These are phyloP conservation scores for Exophiala sp. DNA, from an alignment of 2,329 filamentous ascomycete species.

Conservation along the genomic window DNA sequence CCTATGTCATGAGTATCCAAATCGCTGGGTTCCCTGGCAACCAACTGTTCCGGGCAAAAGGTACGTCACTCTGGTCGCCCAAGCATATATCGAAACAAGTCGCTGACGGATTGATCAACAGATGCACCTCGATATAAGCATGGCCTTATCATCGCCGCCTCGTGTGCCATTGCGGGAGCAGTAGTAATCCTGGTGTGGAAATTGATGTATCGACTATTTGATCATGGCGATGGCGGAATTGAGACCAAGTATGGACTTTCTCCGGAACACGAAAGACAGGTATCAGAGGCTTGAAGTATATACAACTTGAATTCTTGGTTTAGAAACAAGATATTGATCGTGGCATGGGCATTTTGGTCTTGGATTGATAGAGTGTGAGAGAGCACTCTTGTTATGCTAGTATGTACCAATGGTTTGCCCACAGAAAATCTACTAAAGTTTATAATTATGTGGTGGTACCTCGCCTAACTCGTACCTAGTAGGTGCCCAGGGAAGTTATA, in stretches of 20 bases:
- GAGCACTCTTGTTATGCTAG: background rate
- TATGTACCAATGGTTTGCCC: no score
- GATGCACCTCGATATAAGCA: constrained; percentile 15
- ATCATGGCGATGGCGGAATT: constrained; percentile 14
- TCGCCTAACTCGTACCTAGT: no score
- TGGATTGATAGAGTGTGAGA: background rate
- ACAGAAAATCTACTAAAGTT: no score
- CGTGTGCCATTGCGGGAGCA: constrained; percentile 13
- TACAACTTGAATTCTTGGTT: background rate
- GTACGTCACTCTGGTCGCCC: constrained; percentile 6
- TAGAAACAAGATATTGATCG: no score
- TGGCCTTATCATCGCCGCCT: constrained; percentile 16
- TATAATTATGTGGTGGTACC: no score
- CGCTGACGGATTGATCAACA: background rate
- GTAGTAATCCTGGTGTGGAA: constrained; percentile 13
- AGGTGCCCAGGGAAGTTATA: no score
- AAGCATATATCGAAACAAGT: background rate
- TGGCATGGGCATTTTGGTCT: background rate
- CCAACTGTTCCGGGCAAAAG: constrained; percentile 26
- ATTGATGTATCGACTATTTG: constrained; percentile 12
- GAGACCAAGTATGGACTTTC: constrained; percentile 4
- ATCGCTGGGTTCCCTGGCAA: constrained; percentile 28
- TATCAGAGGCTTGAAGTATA: background rate
- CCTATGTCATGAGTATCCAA: constrained; percentile 31
- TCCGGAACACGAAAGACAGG: background rate